Base-by-base conservation (phyloP, 23 red algal genomes). In the Pyropia yezoensis region DNA sequence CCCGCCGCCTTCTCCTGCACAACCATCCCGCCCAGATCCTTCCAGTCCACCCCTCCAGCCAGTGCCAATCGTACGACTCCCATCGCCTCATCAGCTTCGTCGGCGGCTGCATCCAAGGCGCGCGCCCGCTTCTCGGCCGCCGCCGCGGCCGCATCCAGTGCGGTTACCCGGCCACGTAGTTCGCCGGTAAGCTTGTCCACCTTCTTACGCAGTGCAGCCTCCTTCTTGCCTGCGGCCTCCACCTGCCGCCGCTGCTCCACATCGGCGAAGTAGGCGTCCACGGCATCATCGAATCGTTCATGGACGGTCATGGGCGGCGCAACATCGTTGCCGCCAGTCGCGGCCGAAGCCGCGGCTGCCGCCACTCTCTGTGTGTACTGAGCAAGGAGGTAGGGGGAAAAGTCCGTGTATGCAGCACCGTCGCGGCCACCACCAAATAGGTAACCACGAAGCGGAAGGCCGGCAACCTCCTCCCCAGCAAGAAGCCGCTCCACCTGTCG, bases 281-380 rank as follows among this genome's bases (percentile, higher is more conserved):
- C 82, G 23, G 94, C 94, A 27, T 86, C 94, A 73, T 91, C 88
- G 63, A 98, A 98, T n/a, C 73, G 39, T 13, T 74, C 16, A 13
- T 47, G 11, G 39, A 47, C 39, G 39, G 39, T 47, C 39, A 47
- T 47, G 39, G 39, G 39, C 11, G 39, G 39, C 4, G 39, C 11
- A 8, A 47, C 39, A 13, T 47, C 39, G 39, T 13, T 13, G 39
- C 39, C 39, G 11, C 39, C 39, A 47, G 39, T 8, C 11, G 39
- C 39, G 7, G 39, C 39, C 39, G 39, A 47, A 8, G 39, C 39
- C 39, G 39, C 39, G 4, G 39, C 39, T 47, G 39, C 39, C 39
- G 39, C 39, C 39, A 8, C 39, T 47, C 39, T 47, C 39, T 47
- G 39, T 8, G 39, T 47, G 39, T 47, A 47, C 70, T 98, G 94